Evolutionary conservation across 768 basidiomycete species (phyloP).

Genomic region (Ramaria sp.): DNA sequence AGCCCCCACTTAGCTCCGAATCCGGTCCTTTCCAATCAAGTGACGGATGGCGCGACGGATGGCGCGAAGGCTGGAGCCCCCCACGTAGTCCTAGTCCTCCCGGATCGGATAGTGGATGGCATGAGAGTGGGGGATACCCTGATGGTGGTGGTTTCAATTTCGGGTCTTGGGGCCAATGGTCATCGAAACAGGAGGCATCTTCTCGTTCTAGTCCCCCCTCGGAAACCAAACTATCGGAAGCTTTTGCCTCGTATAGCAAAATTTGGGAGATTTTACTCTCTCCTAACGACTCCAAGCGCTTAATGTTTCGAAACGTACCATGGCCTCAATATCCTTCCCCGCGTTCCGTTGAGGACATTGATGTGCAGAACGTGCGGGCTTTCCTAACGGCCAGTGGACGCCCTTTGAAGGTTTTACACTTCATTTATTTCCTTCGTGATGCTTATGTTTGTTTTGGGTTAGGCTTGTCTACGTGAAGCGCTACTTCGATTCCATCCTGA

Average conservation of each 20-base stretch:
- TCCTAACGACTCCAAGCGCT: background rate
- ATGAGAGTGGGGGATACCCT: too few relatives aligned
- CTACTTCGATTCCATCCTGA: slow-evolving; percentile 63
- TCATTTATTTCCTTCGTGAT: background rate
- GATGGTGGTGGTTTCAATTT: too few relatives aligned
- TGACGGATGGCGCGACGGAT: too few relatives aligned
- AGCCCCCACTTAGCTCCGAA: too few relatives aligned
- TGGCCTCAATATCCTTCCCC: slow-evolving; percentile 52
- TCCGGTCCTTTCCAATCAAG: too few relatives aligned
- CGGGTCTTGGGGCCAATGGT: too few relatives aligned
- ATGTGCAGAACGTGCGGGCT: background rate
- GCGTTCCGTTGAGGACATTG: slow-evolving; percentile 35
- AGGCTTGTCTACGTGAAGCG: slow-evolving; percentile 46
- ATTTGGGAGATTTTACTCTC: slow-evolving; percentile 26
- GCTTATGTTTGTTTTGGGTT: slow-evolving; percentile 20
- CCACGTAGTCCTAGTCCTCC: too few relatives aligned
- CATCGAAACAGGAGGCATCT: too few relatives aligned
- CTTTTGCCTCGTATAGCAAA: background rate
- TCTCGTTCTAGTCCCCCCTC: background rate
- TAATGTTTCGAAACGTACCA: slow-evolving; percentile 47
- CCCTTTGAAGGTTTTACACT: background rate
- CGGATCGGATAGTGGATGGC: too few relatives aligned
- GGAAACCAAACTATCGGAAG: background rate
- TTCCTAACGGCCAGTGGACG: background rate
- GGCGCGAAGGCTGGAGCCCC: too few relatives aligned